Evolutionary conservation across 202 grass and related monocot species (phyloP).

Genomic region (Setaria italica): DNA sequence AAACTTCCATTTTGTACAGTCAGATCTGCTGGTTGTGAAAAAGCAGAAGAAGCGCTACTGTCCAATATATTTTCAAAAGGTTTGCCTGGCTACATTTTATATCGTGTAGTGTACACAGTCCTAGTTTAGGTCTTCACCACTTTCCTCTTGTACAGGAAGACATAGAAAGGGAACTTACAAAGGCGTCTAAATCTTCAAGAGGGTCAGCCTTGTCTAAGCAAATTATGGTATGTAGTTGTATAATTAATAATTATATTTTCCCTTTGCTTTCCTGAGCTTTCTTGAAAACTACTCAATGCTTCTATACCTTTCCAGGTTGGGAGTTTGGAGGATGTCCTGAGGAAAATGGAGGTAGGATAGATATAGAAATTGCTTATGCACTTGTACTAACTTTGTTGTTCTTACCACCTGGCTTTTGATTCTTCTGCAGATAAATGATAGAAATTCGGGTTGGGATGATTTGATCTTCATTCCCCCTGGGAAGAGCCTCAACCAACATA

Average conservation of each 20-base stretch:
- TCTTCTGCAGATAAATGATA: conserved; percentile 77
- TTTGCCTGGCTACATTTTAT: conserved; percentile 41
- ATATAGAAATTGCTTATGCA: conserved; percentile 6
- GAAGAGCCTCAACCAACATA: conserved; percentile 79
- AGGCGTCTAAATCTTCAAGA: conserved; percentile 62
- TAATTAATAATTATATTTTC: neutral
- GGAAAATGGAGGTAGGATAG: conserved; percentile 93
- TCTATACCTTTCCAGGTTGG: conserved; percentile 69
- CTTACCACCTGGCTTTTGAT: conserved; percentile 18
- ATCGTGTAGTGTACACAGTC: neutral
- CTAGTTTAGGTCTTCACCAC: conserved; percentile 11
- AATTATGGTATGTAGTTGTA: conserved; percentile 69
- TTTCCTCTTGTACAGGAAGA: conserved; percentile 68
- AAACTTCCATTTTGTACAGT: conserved; percentile 64
- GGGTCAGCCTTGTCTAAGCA: conserved; percentile 71
- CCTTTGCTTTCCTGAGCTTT: conserved; percentile 21
- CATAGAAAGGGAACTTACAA: conserved; percentile 93
- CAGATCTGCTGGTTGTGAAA: conserved; percentile 88
- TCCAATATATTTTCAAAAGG: conserved; percentile 98
- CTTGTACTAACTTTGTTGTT: conserved; percentile 4
- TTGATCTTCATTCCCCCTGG: conserved; percentile 98
- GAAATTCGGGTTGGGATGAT: conserved; percentile 96
- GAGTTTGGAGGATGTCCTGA: conserved; percentile 94
- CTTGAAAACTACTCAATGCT: neutral
- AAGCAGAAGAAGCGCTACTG: conserved; percentile 95